phyloP scores from a whole-genome alignment of 163 green algal genomes.

The Chloroidium sp. region DNA sequence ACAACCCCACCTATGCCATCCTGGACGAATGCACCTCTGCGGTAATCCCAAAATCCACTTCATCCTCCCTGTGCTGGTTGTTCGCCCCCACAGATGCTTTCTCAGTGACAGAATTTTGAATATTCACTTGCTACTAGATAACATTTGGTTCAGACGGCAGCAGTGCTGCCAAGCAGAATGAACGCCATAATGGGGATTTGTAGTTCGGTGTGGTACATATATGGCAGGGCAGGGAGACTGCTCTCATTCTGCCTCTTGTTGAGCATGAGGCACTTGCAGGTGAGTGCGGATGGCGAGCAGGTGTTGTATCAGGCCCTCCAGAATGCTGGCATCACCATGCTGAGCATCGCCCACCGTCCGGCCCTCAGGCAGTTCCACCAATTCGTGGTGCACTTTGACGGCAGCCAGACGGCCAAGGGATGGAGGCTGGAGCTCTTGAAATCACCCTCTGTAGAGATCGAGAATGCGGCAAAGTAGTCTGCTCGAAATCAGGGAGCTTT shows the following conservation, averaged over 20 bases:
- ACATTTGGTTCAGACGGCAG: too few relatives aligned
- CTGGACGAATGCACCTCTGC: slow-evolving; percentile 91
- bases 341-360: slow-evolving; percentile 89
- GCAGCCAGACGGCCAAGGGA: slow-evolving; percentile 24
- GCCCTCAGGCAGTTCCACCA: slow-evolving; percentile 75
- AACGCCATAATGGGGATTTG: too few relatives aligned
- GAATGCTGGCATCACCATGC: slow-evolving; percentile 73
- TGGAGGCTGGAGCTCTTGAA: slow-evolving; percentile 20
- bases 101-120: too few relatives aligned
- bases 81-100: neutral
- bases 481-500: too few relatives aligned
- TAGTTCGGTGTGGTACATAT: too few relatives aligned
- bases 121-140: too few relatives aligned
- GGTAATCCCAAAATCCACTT: slow-evolving; percentile 29
- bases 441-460: too few relatives aligned
- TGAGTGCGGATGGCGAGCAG: slow-evolving; percentile 64
- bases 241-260: too few relatives aligned
- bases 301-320: slow-evolving; percentile 65
- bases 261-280: slow-evolving; percentile 16
- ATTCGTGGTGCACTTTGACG: slow-evolving; percentile 65
- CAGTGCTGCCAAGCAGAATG: too few relatives aligned
- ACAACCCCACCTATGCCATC: slow-evolving; percentile 71
- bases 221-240: too few relatives aligned
- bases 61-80: neutral
- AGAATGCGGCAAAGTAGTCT: too few relatives aligned